A percentile compares a stretch with the other conserved stretches of the same genome.
Conservation (phyloP, 805 yeast genomes). For the Komagataella phaffii region DNA sequence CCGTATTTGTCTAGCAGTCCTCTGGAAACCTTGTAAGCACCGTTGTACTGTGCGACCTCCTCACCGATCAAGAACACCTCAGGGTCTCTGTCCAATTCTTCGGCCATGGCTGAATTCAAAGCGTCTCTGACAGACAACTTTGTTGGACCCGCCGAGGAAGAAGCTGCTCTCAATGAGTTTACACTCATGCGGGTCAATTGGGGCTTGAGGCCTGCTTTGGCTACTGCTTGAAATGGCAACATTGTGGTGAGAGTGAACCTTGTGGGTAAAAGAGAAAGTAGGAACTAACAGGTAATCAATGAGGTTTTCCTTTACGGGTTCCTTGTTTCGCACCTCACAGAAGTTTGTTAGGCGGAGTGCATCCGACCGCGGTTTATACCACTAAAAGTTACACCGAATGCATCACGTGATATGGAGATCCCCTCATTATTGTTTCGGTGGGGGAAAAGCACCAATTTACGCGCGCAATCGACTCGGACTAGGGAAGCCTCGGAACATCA, state of each 20-base stretch:
- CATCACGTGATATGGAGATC: background rate
- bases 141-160: slow-evolving; percentile 35
- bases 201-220: background rate
- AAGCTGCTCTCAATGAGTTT: slow-evolving; percentile 25
- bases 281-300: background rate
- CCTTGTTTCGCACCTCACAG: background rate
- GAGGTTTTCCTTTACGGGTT: background rate
- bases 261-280: background rate
- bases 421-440: background rate
- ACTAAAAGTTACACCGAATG: background rate
- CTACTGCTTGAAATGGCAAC: background rate
- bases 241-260: background rate
- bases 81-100: slow-evolving; percentile 93
- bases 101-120: slow-evolving; percentile 86
- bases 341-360: background rate
- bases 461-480: background rate
- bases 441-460: background rate
- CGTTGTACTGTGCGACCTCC: slow-evolving; percentile 98
- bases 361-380: background rate
- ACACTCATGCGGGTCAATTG: slow-evolving; percentile 1
- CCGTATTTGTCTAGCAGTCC: slow-evolving; percentile 94
- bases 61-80: slow-evolving; percentile 95
- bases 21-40: slow-evolving; percentile 95
- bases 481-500: background rate
- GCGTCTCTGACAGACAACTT: slow-evolving; percentile 94